These are phyloP conservation scores for Ophiorrhiza pumila DNA, from an alignment of 257 asterid species.

Conservation along the genomic window DNA sequence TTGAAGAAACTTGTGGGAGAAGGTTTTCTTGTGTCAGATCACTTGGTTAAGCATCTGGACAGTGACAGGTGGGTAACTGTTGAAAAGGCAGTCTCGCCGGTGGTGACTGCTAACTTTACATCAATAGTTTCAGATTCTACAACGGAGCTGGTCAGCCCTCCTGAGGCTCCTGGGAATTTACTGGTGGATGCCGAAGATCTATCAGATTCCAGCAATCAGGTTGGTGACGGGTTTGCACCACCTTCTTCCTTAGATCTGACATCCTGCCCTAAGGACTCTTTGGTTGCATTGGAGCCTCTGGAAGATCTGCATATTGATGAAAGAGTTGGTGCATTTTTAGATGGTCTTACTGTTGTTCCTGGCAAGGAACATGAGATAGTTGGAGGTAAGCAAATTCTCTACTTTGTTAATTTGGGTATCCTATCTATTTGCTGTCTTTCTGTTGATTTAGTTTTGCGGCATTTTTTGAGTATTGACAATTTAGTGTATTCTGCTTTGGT, in stretches of 20 bases:
- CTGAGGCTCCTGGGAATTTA: slow-evolving; percentile 97
- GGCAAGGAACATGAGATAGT: slow-evolving; percentile 83
- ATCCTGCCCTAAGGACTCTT: slow-evolving; percentile 31
- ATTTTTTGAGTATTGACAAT: slow-evolving; percentile 8
- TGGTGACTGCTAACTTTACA: slow-evolving; percentile 52
- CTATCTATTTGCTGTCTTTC: slow-evolving; percentile 4
- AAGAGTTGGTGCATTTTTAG: slow-evolving; percentile 69
- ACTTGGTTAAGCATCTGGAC: slow-evolving; percentile 75
- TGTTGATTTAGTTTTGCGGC: not conserved
- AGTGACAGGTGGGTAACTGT: slow-evolving; percentile 96
- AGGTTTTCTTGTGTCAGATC: slow-evolving; percentile 89
- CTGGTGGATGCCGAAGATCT: slow-evolving; percentile 59
- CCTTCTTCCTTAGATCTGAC: slow-evolving; percentile 27
- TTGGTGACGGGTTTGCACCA: slow-evolving; percentile 33
- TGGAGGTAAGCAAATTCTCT: slow-evolving; percentile 51
- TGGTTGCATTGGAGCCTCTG: slow-evolving; percentile 27
- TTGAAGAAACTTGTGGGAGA: slow-evolving; percentile 69
- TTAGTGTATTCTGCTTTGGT: slow-evolving; percentile 6
- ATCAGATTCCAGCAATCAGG: slow-evolving; percentile 28
- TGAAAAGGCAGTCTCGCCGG: slow-evolving; percentile 90
- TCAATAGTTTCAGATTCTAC: slow-evolving; percentile 81
- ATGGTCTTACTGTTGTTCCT: slow-evolving; percentile 56
- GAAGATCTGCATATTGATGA: slow-evolving; percentile 63
- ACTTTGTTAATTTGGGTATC: not conserved
- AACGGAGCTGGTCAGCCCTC: slow-evolving; percentile 85